Evolutionary conservation across 2,329 filamentous ascomycete genomes (phyloP), one percentile per base, ranked within the genome.

Genomic region (Orbilia ellipsospora): DNA sequence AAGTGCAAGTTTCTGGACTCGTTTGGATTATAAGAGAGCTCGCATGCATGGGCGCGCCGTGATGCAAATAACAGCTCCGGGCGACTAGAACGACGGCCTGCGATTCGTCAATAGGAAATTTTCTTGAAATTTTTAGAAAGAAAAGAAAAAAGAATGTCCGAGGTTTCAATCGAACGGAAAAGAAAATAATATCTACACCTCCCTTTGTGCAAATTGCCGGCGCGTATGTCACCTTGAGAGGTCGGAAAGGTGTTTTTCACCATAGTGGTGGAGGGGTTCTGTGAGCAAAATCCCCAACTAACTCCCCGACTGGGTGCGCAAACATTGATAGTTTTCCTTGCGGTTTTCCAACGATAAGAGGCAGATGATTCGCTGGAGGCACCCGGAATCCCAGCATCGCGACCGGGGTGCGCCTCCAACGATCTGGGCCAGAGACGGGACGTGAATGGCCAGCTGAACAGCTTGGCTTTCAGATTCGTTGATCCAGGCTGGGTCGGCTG

Each of bases 1-100:
- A 69, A 68, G 59, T 55, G 67, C 61, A 51, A 68, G 26, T 60
- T 40, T 18, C 42, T 52, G 64, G 72, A 42, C 52, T 16, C 51
- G 31, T 55, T 50, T 56, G 59, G 72, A 57, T 75, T 75, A 75
- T 75, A 75, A 75, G 72, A 63, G 64, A 54, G 28, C n/a, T 48
- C 50, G 59, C 64, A 65, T 69, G 72, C 59, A 64, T 64, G 63
- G 52, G 72, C 72, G 64, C 72, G 45, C 72, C 60, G 59, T 54
- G 72, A 68, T 64, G 59, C 64, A 75, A 68, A 52, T 69, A 51
- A 54, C 68, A 64, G 15, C 59, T 69, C 55, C 72, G 59, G 57
- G 60, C 45, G 59, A 51, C 50, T 61, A 40, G 63, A 36, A 36
- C 52, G 28, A 67, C 64, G 36, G 55, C 64, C 45, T 64, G 26